Percentiles rank a stretch among this genome's conserved stretches.
phyloP scores from a whole-genome alignment of 2,329 filamentous ascomycete genomes.

The Pseudocercospora macadamiae region DNA sequence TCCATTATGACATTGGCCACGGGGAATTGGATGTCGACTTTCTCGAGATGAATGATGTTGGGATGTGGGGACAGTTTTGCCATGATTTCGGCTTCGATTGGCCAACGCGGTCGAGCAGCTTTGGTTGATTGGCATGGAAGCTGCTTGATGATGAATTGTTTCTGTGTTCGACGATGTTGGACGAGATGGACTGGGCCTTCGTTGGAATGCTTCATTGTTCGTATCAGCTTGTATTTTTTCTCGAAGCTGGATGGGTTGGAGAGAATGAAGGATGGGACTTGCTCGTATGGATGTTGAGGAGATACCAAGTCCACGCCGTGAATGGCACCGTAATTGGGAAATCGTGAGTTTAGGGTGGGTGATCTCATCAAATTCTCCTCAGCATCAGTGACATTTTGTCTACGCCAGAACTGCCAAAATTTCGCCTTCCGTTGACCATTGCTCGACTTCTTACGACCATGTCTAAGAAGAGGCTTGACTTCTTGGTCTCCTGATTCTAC shows the following conservation, averaged over 20 bases:
- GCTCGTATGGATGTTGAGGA: neutral
- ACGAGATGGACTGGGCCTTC: conserved; percentile 19
- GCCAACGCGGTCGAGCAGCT: neutral
- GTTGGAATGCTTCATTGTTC: conserved; percentile 10
- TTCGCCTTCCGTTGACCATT: no score
- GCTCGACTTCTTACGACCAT: no score
- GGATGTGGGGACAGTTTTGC: conserved; percentile 6
- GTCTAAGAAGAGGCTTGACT: no score
- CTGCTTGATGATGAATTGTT: conserved; percentile 24
- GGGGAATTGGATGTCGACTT: neutral
- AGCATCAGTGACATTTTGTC: neutral
- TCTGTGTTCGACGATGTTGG: neutral
- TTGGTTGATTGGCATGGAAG: neutral
- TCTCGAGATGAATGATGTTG: conserved; percentile 17
- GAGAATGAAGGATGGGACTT: neutral
- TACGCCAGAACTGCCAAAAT: neutral
- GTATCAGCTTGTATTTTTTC: conserved; percentile 11
- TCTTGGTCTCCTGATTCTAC: neutral
- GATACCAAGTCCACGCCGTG: no score
- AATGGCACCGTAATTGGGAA: neutral
- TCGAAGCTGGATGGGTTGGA: neutral
- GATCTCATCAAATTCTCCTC: no score
- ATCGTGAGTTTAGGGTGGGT: neutral
- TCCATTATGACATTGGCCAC: conserved; percentile 18
- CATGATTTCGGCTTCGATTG: conserved; percentile 15